These are phyloP conservation scores for Starmerella bacillaris DNA, from an alignment of 805 yeast genomes.

Conservation along the genomic window DNA sequence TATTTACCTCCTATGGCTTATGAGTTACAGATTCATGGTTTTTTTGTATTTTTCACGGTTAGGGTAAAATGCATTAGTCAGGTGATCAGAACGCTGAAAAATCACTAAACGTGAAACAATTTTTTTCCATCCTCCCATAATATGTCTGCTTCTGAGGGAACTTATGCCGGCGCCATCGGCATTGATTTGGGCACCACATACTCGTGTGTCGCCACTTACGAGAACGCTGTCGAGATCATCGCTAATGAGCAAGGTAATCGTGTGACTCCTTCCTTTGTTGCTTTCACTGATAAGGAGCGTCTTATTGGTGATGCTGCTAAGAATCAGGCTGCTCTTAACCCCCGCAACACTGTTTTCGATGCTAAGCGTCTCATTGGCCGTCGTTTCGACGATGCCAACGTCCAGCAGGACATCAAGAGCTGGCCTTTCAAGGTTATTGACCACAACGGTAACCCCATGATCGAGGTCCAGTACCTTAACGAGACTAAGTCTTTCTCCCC, in stretches of 20 bases:
- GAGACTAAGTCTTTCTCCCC: slow-evolving; percentile 80
- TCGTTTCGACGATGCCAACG: slow-evolving; percentile 63
- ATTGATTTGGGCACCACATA: slow-evolving; percentile 95
- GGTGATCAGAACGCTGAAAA: no score
- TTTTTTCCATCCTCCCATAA: slow-evolving; percentile 11
- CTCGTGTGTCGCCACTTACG: slow-evolving; percentile 90
- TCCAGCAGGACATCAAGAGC: slow-evolving; percentile 78
- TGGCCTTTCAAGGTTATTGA: slow-evolving; percentile 77
- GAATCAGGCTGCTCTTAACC: slow-evolving; percentile 93
- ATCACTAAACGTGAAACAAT: no score
- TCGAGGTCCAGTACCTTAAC: slow-evolving; percentile 65
- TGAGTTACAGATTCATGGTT: no score
- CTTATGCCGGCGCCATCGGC: slow-evolving; percentile 98
- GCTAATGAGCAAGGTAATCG: slow-evolving; percentile 98
- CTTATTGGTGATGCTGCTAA: slow-evolving; percentile 93
- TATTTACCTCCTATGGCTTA: no score
- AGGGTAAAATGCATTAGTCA: no score
- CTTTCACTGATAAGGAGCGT: slow-evolving; percentile 84
- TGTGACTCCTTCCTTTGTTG: slow-evolving; percentile 91
- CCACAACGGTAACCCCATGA: slow-evolving; percentile 60
- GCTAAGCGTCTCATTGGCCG: slow-evolving; percentile 92
- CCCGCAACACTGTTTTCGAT: slow-evolving; percentile 67
- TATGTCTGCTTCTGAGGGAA: slow-evolving; percentile 49
- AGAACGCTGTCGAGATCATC: slow-evolving; percentile 85
- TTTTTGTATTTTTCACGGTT: no score